Evolutionary conservation across 257 asterid species (phyloP).

Genomic region (Thymus mandschuricus): DNA sequence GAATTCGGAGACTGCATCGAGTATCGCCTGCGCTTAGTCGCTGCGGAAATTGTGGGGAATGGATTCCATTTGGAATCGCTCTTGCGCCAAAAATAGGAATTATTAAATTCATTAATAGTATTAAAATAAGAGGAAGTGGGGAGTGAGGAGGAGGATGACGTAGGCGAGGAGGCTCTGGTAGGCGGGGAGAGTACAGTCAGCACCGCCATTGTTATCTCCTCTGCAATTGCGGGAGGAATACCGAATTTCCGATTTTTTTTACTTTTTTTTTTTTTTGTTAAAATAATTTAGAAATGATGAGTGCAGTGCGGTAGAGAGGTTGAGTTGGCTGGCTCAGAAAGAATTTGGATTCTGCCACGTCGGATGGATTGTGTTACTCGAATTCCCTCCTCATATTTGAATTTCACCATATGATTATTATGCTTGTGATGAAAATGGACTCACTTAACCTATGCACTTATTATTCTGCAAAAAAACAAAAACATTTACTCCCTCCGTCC

Average conservation of each 20-base stretch:
- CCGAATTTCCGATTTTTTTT: background rate
- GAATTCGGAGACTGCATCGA: slow-evolving; percentile 41
- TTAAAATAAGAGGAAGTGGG: slow-evolving; percentile 34
- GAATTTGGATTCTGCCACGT: slow-evolving; percentile 31
- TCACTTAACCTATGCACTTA: no score
- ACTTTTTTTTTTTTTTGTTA: no score
- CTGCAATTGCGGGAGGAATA: slow-evolving; percentile 36
- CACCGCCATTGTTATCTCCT: slow-evolving; percentile 67
- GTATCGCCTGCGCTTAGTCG: slow-evolving; percentile 28
- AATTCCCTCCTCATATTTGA: slow-evolving; percentile 12
- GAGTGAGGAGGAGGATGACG: slow-evolving; percentile 44
- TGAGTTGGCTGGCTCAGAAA: slow-evolving; percentile 34
- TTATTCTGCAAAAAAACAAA: no score
- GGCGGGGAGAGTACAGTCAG: slow-evolving; percentile 59
- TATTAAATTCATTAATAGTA: slow-evolving; percentile 24
- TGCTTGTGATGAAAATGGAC: no score
- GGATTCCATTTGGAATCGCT: slow-evolving; percentile 28
- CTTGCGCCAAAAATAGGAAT: slow-evolving; percentile 26
- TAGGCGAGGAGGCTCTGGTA: slow-evolving; percentile 39
- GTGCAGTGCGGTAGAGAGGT: background rate
- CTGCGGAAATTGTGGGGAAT: slow-evolving; percentile 35
- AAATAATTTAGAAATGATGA: background rate
- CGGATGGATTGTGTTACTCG: slow-evolving; percentile 15
- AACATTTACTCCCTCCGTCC: no score
- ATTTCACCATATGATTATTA: no score